phyloP scores from a whole-genome alignment of 805 yeast genomes.

The Brettanomyces anomalus region DNA sequence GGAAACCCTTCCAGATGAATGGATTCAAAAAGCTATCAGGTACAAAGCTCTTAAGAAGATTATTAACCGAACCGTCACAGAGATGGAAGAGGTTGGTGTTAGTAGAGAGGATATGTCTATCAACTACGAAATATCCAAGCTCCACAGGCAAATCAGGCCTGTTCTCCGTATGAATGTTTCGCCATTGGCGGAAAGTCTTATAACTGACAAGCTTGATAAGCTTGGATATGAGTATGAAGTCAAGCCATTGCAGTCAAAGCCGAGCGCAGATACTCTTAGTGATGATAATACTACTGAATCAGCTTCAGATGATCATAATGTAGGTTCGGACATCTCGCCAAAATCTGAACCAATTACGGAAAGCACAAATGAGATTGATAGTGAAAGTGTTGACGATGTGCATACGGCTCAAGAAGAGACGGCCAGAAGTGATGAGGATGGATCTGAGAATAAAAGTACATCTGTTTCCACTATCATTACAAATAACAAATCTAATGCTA shows the following conservation, averaged over 20 bases:
- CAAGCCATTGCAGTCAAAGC: slow-evolving; percentile 2
- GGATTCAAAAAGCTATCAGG: slow-evolving; percentile 63
- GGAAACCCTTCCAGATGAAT: slow-evolving; percentile 54
- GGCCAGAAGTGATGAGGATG: not conserved
- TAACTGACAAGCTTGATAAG: slow-evolving; percentile 11
- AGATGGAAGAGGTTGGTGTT: slow-evolving; percentile 50
- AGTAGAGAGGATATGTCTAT: slow-evolving; percentile 30
- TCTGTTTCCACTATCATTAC: too few relatives aligned
- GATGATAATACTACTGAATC: not conserved
- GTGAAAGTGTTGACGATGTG: not conserved
- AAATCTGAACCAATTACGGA: not conserved
- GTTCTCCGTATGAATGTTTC: slow-evolving; percentile 17
- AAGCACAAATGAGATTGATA: not conserved
- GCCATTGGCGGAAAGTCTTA: slow-evolving; percentile 11
- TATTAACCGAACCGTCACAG: slow-evolving; percentile 55
- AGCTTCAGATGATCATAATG: not conserved
- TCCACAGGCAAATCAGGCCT: slow-evolving; percentile 11
- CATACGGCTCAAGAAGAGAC: not conserved
- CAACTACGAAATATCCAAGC: slow-evolving; percentile 9
- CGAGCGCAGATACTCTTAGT: not conserved
- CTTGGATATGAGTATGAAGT: slow-evolving; percentile 13
- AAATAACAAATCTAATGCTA: too few relatives aligned
- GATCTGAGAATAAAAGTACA: not conserved
- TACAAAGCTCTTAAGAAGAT: slow-evolving; percentile 64
- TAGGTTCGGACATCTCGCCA: too few relatives aligned